phyloP scores from a whole-genome alignment of 768 basidiomycete species.

The Chlorophyllum brunneum region DNA sequence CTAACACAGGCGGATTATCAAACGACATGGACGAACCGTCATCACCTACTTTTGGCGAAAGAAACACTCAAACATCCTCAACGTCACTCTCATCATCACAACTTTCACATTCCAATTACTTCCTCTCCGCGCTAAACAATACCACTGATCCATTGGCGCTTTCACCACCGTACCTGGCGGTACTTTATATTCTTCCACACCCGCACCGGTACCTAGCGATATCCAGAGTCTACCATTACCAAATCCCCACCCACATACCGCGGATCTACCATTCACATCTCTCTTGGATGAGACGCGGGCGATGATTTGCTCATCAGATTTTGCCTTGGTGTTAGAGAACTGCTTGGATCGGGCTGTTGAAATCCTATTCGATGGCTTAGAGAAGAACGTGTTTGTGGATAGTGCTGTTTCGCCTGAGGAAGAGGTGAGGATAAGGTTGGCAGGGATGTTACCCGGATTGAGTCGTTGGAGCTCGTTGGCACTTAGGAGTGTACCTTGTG shows the following conservation, averaged over 20 bases:
- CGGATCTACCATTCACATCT: constrained; percentile 49
- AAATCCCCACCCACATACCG: constrained; percentile 25
- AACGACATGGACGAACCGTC: constrained; percentile 3
- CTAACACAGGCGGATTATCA: constrained; percentile 61
- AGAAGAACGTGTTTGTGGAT: constrained; percentile 55
- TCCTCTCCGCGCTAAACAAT: constrained; percentile 20
- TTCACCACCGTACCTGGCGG: constrained; percentile 8
- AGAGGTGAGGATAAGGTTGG: constrained; percentile 61
- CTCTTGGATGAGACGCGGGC: constrained; percentile 69
- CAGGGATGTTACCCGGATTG: constrained; percentile 76
- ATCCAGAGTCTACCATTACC: constrained; percentile 17
- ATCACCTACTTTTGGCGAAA: constrained; percentile 2
- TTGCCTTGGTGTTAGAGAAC: constrained; percentile 64
- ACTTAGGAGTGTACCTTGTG: constrained; percentile 69
- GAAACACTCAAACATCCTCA: constrained; percentile 18
- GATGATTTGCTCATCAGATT: constrained; percentile 65
- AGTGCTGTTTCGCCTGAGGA: constrained; percentile 22
- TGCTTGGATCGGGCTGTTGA: constrained; percentile 68
- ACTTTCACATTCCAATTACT: constrained; percentile 27
- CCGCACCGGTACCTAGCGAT: not conserved
- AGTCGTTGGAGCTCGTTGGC: constrained; percentile 74
- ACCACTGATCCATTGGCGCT: not conserved
- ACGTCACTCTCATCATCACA: constrained; percentile 24
- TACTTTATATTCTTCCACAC: not conserved
- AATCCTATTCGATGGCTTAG: constrained; percentile 59